Base-by-base conservation (phyloP, 257 asterid genomes). In the Agastache rugosa region DNA sequence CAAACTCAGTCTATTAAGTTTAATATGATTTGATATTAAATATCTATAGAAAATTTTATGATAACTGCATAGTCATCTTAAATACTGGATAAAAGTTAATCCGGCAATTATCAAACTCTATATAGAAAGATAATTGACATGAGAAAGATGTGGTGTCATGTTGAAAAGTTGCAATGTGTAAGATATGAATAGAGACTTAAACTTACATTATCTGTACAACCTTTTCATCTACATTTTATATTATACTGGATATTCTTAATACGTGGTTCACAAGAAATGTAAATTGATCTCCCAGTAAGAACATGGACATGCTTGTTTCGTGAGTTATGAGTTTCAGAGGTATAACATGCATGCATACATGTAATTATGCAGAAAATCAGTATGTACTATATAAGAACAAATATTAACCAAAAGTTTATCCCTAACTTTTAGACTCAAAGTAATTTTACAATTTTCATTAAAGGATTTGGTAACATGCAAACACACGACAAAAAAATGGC, bases 401-500 rank as follows among this genome's bases (percentile, higher is more conserved):
- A 47, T 12, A 4, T 44, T 44, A 45, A 44, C 39, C 31, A 71
- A 71, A 29, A 56, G n/a, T 20, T 3, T 23, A 50, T 15, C 11
- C 51, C 73, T 60, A 22, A 72, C 35, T 50, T 37, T 63, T 20
- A 63, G 31, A 8, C 53, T 34, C 20, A 42, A 27, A 71, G 47
- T 34, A 37, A 72, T 47, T 35, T 60, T 50, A 55, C 11, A 50
- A 20, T 34, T 27, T 68, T 11, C 45, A 17, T 12, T 16, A 27
- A 63, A 65, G n/a, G 54, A 44, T 73, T 37, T 51, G 27, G 41
- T 22, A 44, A 41, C 42, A 73, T 41, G 51, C 53, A n/a, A 29
- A 19, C 70, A 19, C 70, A 20, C 20, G 17, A 75, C 60, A 23
- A 50, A 61, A 15, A 31, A 22, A 15, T 12, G 51, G 55, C 37